These are phyloP conservation scores for Aureobasidium uvarum DNA, from an alignment of 2,329 filamentous ascomycete species.

Conservation along the genomic window DNA sequence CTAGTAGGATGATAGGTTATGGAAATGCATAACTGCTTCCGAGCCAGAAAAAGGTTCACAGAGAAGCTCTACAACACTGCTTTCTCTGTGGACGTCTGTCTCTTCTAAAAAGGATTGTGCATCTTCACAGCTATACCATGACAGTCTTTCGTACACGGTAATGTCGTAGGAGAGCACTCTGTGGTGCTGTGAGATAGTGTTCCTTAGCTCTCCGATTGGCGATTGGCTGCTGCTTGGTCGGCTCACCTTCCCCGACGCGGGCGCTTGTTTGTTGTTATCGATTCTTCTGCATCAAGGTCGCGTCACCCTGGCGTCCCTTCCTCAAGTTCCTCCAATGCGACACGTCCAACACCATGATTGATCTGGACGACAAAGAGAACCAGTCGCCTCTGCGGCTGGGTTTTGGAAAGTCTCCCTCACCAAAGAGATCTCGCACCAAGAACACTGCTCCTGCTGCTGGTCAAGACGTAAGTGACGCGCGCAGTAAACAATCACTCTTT, in stretches of 20 bases:
- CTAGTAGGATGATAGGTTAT: too few species aligned
- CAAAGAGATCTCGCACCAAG: slow-evolving; percentile 81
- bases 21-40: too few species aligned
- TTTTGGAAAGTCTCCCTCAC: slow-evolving; percentile 39
- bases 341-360: slow-evolving; percentile 28
- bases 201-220: neutral
- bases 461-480: slow-evolving; percentile 72
- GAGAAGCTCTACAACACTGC: too few species aligned
- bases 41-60: too few species aligned
- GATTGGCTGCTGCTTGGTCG: neutral
- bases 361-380: slow-evolving; percentile 39
- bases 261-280: slow-evolving; percentile 21
- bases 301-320: slow-evolving; percentile 17
- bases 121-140: too few species aligned
- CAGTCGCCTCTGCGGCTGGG: slow-evolving; percentile 36
- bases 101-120: too few species aligned
- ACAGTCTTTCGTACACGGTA: too few species aligned
- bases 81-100: too few species aligned
- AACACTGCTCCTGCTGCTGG: slow-evolving; percentile 85
- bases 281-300: slow-evolving; percentile 16
- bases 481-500: slow-evolving; percentile 30
- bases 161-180: too few species aligned
- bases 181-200: too few species aligned
- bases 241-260: neutral
- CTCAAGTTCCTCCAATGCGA: neutral